Conservation (phyloP, 2,329 filamentous ascomycete species). For the Magnaporthiopsis poae region DNA sequence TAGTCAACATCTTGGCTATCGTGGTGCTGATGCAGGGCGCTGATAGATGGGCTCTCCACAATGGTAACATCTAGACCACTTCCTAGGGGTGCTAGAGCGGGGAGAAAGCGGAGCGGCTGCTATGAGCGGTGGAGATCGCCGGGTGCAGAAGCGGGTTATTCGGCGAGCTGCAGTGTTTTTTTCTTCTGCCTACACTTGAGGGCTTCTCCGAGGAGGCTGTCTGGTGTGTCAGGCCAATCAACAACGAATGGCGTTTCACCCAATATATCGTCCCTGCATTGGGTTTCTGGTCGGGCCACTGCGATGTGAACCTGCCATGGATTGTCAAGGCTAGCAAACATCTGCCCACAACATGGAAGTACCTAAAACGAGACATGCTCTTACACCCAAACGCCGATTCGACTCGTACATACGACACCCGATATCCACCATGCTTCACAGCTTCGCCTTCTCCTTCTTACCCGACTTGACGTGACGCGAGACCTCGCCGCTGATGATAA, state of each 20-base stretch:
- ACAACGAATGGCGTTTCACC: no score
- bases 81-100: background rate
- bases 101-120: background rate
- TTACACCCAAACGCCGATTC: background rate
- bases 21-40: background rate
- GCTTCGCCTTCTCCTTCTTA: conserved; percentile 23
- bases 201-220: background rate
- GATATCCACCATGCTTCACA: conserved; percentile 6
- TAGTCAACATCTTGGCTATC: background rate
- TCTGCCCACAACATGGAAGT: no score
- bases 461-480: conserved; percentile 31
- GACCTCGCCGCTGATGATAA: conserved; percentile 29
- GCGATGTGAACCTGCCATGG: no score
- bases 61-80: background rate
- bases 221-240: no score
- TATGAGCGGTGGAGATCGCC: background rate
- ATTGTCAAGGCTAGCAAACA: background rate
- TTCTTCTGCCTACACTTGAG: background rate
- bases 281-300: no score
- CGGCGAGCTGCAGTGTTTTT: background rate
- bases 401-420: background rate
- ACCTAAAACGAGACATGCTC: background rate
- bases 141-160: no score
- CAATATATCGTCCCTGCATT: no score
- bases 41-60: background rate